Base-by-base conservation (phyloP, 2,329 filamentous ascomycete genomes). In the Neofusicoccum cordaticola region DNA sequence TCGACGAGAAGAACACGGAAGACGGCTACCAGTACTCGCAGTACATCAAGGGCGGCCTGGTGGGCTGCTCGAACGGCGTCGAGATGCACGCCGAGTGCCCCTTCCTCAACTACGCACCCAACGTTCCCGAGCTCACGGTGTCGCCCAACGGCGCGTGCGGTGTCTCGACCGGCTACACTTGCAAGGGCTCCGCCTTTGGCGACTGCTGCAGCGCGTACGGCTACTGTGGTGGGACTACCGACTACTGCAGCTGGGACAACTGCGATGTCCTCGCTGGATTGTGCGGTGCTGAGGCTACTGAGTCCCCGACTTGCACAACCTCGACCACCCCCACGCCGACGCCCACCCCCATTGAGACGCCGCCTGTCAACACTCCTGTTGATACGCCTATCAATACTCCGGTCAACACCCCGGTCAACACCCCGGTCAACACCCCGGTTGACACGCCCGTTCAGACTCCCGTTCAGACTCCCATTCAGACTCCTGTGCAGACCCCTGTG, bases 1-100 rank as follows among this genome's bases (percentile, higher is more conserved):
- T 77, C 11, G 80, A 80, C n/a, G 72, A 78, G 12, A 74, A 75
- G 61, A 85, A 85, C 69, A 63, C 73, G 13, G 76, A 80, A 62
- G 77, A 80, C 63, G 78, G 73, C n/a, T 69, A 76, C 52, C 73
- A 75, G 19, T 86, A 82, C 72, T 75, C 78, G 2, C 74, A 78
- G 60, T 79, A 80, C 73, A 81, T 83, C 66, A 84, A 84, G 76
- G 71, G 78, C 8, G 12, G 62, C 52, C 15, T 64, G 51, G 68
- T 72, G 52, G 68, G 19, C 63, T 68, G 61, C 60, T 64, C 67
- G 2, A 62, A 58, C 39, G n/a, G 7, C 19, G 37, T 22, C 47
- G 19, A 19, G 42, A 31, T 65, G 35, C n/a, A 63, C 51, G 15
- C 42, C 17, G 22, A 57, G 37, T 57, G 61, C 53, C 13, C 34